Base-by-base conservation (phyloP, 2,329 filamentous ascomycete species). In the Penicillium concentricum region DNA sequence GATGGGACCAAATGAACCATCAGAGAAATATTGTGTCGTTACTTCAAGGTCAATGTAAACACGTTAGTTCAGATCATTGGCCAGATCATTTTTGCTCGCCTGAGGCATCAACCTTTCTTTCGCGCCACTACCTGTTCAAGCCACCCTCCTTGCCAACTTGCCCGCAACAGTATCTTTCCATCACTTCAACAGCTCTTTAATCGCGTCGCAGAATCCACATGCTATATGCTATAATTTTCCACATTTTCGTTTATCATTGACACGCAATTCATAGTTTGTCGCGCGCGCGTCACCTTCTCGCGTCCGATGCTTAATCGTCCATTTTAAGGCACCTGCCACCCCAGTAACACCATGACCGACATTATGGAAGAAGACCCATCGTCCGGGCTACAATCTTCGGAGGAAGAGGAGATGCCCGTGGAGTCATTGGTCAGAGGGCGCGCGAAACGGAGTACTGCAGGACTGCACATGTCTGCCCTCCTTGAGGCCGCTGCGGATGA, bases 401-500 rank as follows among this genome's bases (percentile, higher is more conserved):
- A 58, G 16, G 66, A 63, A 20, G 59, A 65, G 28, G 63, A 64
- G 42, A 59, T 62, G 28, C 44, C 46, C 2, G 63, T 74, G 48
- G 69, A 74, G 51, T 68, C 72, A 13, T 62, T 74, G 52, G 66
- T 75, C 38, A 60, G 65, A 47, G 73, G 73, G 34, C 88, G 92
- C 58, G 80, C 85, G 63, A 90, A 86, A 73, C 88, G 92, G 61
- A 87, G 87, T 13, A 96, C 90, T 0, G 92, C 92, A 20, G 92
- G 92, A 57, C 92, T 91, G 71, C 87, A 91, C 62, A 89, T 96
- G 82, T 87, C 89, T 66, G 85, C 85, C 48, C 85, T 96, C 71
- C 79, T 94, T 44, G 86, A 89, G 52, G 87, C 87, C 63, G 89
- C 91, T 69, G 87, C 87, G 58, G 90, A 92, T 65, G 85, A 83